Evolutionary conservation across 2,329 filamentous ascomycete species (phyloP).

Genomic region (Ophiosphaerella herpotricha): DNA sequence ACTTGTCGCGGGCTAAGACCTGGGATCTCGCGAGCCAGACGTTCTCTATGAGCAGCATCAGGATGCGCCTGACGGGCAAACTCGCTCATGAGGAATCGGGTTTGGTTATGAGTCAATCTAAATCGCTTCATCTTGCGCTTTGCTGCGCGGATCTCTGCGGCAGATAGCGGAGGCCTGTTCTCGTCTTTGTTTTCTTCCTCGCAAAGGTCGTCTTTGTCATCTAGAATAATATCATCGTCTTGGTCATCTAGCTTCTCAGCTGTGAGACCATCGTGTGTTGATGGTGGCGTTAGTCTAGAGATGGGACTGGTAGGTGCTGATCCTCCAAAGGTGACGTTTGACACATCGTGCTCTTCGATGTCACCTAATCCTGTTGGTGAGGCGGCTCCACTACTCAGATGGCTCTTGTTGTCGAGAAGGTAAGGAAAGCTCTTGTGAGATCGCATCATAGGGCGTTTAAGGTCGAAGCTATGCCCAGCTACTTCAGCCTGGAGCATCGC

Average conservation of each 20-base stretch:
- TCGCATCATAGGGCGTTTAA: constrained; percentile 47
- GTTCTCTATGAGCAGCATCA: constrained; percentile 86
- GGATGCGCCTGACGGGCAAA: constrained; percentile 94
- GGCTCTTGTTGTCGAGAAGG: constrained; percentile 43
- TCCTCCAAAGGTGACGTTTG: constrained; percentile 46
- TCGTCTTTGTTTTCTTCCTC: constrained; percentile 39
- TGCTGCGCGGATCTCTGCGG: constrained; percentile 54
- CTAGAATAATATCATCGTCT: constrained; percentile 44
- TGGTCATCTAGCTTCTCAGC: constrained; percentile 47
- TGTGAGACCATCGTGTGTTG: constrained; percentile 42
- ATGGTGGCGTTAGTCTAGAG: constrained; percentile 52
- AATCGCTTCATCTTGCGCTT: constrained; percentile 74
- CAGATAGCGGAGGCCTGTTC: constrained; percentile 49
- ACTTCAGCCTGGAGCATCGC: constrained; percentile 45
- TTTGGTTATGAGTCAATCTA: constrained; percentile 91
- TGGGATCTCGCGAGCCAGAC: constrained; percentile 86
- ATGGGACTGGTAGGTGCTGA: constrained; percentile 54
- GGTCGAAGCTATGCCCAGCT: constrained; percentile 41
- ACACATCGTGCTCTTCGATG: constrained; percentile 40
- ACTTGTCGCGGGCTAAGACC: constrained; percentile 90
- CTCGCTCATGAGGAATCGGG: constrained; percentile 96
- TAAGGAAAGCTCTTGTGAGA: constrained; percentile 53
- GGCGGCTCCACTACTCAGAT: constrained; percentile 27
- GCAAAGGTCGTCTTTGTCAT: constrained; percentile 45
- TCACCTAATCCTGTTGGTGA: constrained; percentile 43